Percentiles rank a stretch among this genome's conserved stretches.
Conservation (phyloP, 371 early-diverging fungal species). For the Gilbertella persicaria region DNA sequence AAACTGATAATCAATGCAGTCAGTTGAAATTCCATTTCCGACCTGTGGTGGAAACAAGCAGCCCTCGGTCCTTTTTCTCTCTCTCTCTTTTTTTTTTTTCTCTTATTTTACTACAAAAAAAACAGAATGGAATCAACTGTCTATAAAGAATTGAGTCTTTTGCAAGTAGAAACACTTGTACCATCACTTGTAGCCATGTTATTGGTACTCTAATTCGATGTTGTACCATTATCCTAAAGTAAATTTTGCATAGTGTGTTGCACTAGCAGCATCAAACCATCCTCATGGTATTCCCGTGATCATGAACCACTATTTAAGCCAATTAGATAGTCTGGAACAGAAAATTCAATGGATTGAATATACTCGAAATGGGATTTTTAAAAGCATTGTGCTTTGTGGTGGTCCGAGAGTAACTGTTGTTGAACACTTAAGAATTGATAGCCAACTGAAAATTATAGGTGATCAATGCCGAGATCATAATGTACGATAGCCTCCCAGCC, state of each 20-base stretch:
- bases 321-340: not conserved
- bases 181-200: not conserved
- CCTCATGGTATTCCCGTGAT: slow-evolving; percentile 4
- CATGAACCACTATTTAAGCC: slow-evolving; percentile 1
- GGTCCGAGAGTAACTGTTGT: slow-evolving; percentile 2
- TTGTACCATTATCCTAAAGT: too few relatives aligned
- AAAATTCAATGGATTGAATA: slow-evolving; percentile 12
- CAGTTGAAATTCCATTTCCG: too few relatives aligned
- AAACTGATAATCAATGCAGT: not conserved
- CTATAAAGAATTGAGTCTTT: not conserved
- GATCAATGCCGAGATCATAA: slow-evolving; percentile 7
- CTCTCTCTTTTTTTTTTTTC: not conserved
- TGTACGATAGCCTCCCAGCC: slow-evolving; percentile 4
- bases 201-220: not conserved
- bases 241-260: slow-evolving; percentile 6
- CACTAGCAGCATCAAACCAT: not conserved
- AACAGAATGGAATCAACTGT: too few relatives aligned
- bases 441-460: slow-evolving; percentile 6
- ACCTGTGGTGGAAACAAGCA: too few relatives aligned
- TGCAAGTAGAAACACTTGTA: not conserved
- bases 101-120: not conserved
- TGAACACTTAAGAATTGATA: not conserved
- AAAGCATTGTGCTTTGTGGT: slow-evolving; percentile 10
- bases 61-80: too few relatives aligned
- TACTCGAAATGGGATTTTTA: slow-evolving; percentile 5